Conservation (phyloP, 2,329 filamentous ascomycete species). For the Sporothrix pseudoabietina region DNA sequence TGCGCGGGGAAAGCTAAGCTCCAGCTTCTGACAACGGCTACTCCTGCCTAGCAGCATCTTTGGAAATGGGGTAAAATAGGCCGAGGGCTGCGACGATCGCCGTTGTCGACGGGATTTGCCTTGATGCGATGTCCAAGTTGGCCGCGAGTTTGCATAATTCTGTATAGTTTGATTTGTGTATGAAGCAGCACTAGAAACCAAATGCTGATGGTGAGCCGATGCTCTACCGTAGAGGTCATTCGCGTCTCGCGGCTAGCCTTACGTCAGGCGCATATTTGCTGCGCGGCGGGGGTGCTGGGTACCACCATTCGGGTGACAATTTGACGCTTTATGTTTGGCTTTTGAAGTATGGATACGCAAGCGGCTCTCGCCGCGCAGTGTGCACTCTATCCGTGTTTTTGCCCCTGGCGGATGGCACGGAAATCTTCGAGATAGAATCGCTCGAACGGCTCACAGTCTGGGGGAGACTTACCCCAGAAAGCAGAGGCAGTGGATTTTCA, state of each 20-base stretch:
- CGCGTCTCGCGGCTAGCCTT: not conserved
- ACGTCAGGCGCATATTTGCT: not conserved
- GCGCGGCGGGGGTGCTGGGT: not conserved
- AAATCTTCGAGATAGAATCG: not conserved
- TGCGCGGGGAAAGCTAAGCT: slow-evolving; percentile 10
- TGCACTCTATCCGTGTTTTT: not conserved
- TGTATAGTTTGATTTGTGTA: not conserved
- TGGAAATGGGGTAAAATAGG: not conserved
- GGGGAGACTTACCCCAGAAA: not conserved
- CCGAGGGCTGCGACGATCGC: not conserved
- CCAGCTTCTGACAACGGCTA: slow-evolving; percentile 10
- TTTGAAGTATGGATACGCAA: not conserved
- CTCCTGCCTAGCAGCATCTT: not conserved
- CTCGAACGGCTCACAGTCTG: not conserved
- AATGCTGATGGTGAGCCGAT: not conserved
- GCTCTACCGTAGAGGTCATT: not conserved
- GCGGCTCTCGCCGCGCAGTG: not conserved
- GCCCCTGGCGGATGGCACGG: not conserved
- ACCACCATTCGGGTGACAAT: not conserved
- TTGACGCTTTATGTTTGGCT: not conserved
- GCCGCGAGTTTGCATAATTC: no score
- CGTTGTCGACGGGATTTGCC: not conserved
- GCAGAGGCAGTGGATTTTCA: not conserved
- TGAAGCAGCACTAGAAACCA: not conserved
- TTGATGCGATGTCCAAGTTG: not conserved